Evolutionary conservation across 1,284 basidiomycete genomes (phyloP).

Genomic region (Stygiomarasmius scandens): DNA sequence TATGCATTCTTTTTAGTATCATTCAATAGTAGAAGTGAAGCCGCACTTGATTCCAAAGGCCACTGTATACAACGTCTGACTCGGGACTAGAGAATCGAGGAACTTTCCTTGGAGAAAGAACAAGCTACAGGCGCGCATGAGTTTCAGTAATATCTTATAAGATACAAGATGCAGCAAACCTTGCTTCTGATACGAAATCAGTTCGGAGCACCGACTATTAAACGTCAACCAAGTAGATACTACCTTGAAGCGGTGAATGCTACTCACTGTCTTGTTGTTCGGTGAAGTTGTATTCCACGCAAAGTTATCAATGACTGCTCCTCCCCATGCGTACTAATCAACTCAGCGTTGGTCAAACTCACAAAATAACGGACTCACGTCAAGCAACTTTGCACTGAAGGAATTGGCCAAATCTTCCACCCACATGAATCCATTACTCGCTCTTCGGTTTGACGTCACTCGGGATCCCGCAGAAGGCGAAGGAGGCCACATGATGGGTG

Average conservation of each 20-base stretch:
- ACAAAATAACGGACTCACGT: conserved; percentile 26
- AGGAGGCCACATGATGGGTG: conserved; percentile 31
- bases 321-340: conserved; percentile 33
- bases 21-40: not conserved
- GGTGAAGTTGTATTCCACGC: conserved; percentile 33
- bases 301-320: conserved; percentile 34
- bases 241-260: too few relatives aligned
- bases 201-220: conserved; percentile 21
- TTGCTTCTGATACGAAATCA: conserved; percentile 27
- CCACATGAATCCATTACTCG: conserved; percentile 33
- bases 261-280: conserved; percentile 23
- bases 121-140: too few relatives aligned
- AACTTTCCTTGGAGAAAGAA: conserved; percentile 29
- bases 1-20: too few relatives aligned
- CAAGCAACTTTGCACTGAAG: conserved; percentile 30
- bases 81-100: conserved; percentile 28
- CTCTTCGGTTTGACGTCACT: conserved; percentile 27
- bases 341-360: too few relatives aligned
- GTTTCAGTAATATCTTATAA: too few relatives aligned
- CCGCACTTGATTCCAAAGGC: conserved; percentile 33
- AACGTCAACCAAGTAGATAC: too few relatives aligned
- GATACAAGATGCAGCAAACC: too few relatives aligned
- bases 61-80: conserved; percentile 29
- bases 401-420: conserved; percentile 29
- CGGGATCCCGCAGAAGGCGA: conserved; percentile 31